These are phyloP conservation scores for Pichia sp. DNA, from an alignment of 1,139 yeast genomes.

Conservation along the genomic window DNA sequence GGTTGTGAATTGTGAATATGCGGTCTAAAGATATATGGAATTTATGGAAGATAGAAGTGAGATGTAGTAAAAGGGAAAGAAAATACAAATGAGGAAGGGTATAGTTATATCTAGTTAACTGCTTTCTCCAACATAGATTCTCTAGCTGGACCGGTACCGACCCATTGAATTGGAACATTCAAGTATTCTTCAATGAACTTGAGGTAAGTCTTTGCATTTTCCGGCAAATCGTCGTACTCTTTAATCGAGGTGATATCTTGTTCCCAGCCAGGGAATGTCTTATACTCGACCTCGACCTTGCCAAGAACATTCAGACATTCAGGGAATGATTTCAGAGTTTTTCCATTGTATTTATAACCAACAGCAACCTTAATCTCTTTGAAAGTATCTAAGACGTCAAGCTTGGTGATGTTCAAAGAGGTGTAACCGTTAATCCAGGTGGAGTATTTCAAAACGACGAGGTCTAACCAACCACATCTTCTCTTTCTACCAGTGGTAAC, in stretches of 20 bases:
- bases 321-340: slow-evolving; percentile 75
- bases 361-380: slow-evolving; percentile 84
- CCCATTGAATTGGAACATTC: slow-evolving; percentile 87
- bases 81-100: background rate
- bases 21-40: no score
- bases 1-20: no score
- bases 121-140: slow-evolving; percentile 62
- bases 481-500: slow-evolving; percentile 99
- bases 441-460: slow-evolving; percentile 90
- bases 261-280: slow-evolving; percentile 93
- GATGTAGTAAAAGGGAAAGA: background rate
- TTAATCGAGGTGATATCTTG: slow-evolving; percentile 68
- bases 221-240: slow-evolving; percentile 73
- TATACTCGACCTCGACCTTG: slow-evolving; percentile 86
- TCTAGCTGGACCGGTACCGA: slow-evolving; percentile 98
- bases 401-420: slow-evolving; percentile 84
- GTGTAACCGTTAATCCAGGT: slow-evolving; percentile 92
- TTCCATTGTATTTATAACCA: slow-evolving; percentile 71
- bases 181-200: slow-evolving; percentile 78
- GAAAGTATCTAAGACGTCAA: slow-evolving; percentile 88
- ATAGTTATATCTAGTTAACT: background rate
- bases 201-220: slow-evolving; percentile 78
- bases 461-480: slow-evolving; percentile 99
- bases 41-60: no score
- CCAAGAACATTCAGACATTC: slow-evolving; percentile 79